These are phyloP conservation scores for Hysterangium stoloniferum DNA, from an alignment of 768 basidiomycete genomes.

Conservation along the genomic window DNA sequence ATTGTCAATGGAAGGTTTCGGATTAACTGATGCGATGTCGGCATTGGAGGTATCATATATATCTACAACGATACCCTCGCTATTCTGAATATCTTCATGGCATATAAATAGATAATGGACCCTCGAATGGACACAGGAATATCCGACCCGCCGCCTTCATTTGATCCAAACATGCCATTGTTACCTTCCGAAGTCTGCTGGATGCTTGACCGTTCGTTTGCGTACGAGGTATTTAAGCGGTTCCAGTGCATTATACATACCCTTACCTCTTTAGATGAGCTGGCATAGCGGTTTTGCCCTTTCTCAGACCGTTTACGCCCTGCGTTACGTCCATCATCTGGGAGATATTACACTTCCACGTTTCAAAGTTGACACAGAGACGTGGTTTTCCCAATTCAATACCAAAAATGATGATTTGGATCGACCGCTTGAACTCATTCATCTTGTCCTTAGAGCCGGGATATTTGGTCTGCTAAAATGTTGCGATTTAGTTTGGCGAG, in stretches of 20 bases:
- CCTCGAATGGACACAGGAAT: conserved; percentile 84
- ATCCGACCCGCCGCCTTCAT: conserved; percentile 35
- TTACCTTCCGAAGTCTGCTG: conserved; percentile 80
- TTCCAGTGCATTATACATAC: conserved; percentile 7
- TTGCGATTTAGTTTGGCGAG: conserved; percentile 76
- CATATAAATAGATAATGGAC: conserved; percentile 65
- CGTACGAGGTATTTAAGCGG: conserved; percentile 56
- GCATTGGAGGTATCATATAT: conserved; percentile 64
- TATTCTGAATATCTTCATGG: not conserved
- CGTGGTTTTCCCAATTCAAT: conserved; percentile 25
- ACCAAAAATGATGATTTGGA: conserved; percentile 28
- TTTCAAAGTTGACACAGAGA: conserved; percentile 34
- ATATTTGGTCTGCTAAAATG: conserved; percentile 69
- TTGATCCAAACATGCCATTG: conserved; percentile 56
- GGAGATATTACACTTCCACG: conserved; percentile 34
- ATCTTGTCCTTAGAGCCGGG: conserved; percentile 58
- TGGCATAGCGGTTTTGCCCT: conserved; percentile 83
- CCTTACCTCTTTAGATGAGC: conserved; percentile 51
- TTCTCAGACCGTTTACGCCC: conserved; percentile 79
- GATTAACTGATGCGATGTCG: conserved; percentile 87
- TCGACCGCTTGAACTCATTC: conserved; percentile 56
- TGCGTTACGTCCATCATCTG: conserved; percentile 63
- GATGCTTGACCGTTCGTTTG: conserved; percentile 72
- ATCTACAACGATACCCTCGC: not conserved
- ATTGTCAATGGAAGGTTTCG: conserved; percentile 60